These are phyloP conservation scores for Fusarium sp. DNA, from an alignment of 2,329 filamentous ascomycete species.

Conservation along the genomic window DNA sequence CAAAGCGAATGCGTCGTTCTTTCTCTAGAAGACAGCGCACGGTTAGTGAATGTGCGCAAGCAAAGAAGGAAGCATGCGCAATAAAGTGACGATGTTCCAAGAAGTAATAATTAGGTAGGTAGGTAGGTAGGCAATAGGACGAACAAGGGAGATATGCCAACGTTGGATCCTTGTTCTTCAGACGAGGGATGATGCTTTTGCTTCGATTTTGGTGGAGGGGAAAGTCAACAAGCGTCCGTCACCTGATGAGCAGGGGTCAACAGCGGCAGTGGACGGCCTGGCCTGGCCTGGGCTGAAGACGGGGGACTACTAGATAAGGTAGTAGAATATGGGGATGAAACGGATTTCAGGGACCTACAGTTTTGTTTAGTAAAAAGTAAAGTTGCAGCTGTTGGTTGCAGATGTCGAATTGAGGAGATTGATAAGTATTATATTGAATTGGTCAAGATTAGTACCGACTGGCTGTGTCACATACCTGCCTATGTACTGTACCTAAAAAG, in stretches of 20 bases:
- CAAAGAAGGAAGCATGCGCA: conserved; percentile 30
- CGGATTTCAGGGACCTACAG: conserved; percentile 17
- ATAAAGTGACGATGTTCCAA: conserved; percentile 22
- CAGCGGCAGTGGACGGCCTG: background rate
- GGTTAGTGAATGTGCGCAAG: conserved; percentile 30
- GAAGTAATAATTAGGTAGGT: background rate
- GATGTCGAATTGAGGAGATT: conserved; percentile 11
- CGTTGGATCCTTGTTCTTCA: conserved; percentile 40
- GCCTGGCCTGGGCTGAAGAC: conserved; percentile 14
- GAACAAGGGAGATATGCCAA: background rate
- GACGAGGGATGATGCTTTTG: conserved; percentile 27
- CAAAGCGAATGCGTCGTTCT: conserved; percentile 40
- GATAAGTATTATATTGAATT: conserved; percentile 17
- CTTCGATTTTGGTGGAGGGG: conserved; percentile 39
- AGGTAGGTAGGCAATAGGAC: too few relatives aligned
- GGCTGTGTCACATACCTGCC: conserved; percentile 19
- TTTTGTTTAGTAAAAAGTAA: background rate
- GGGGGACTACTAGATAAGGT: conserved; percentile 4
- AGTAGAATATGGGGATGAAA: conserved; percentile 18
- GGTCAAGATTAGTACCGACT: conserved; percentile 1
- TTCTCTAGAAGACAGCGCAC: conserved; percentile 35
- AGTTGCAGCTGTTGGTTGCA: background rate
- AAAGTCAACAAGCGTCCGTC: conserved; percentile 44
- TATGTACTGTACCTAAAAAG: conserved; percentile 1
- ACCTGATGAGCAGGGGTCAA: conserved; percentile 42